Conservation (phyloP, 768 basidiomycete species). For the Phylloporus sp. region DNA sequence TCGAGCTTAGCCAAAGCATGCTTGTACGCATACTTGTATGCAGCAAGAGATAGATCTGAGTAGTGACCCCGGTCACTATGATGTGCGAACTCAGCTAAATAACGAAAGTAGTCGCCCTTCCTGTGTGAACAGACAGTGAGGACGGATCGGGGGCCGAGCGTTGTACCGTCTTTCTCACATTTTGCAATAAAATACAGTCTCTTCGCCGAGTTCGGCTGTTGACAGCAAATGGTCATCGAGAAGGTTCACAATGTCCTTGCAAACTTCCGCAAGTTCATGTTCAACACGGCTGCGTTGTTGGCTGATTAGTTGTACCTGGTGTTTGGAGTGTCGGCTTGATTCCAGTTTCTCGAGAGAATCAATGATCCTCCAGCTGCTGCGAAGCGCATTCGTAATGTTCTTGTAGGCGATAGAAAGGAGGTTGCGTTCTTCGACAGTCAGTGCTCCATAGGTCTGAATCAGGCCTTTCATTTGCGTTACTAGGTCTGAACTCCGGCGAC, state of each 20-base stretch:
- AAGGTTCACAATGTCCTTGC: slow-evolving; percentile 72
- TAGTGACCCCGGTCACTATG: slow-evolving; percentile 63
- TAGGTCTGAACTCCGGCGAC: slow-evolving; percentile 49
- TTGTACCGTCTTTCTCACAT: slow-evolving; percentile 46
- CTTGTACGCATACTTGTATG: slow-evolving; percentile 82
- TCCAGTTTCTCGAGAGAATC: slow-evolving; percentile 69
- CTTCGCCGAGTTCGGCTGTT: slow-evolving; percentile 67
- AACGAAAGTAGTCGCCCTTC: slow-evolving; percentile 90
- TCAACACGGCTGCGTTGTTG: slow-evolving; percentile 73
- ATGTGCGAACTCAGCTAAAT: slow-evolving; percentile 81
- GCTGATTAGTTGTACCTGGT: slow-evolving; percentile 61
- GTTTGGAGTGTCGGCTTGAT: slow-evolving; percentile 30
- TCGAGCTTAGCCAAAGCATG: slow-evolving; percentile 72
- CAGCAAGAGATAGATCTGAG: slow-evolving; percentile 72
- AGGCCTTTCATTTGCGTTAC: slow-evolving; percentile 74
- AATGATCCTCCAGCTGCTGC: slow-evolving; percentile 80
- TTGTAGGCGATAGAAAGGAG: slow-evolving; percentile 88
- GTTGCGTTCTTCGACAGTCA: slow-evolving; percentile 83
- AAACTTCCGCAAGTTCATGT: slow-evolving; percentile 67
- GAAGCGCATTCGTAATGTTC: slow-evolving; percentile 78
- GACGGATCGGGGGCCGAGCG: background rate
- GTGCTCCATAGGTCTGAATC: slow-evolving; percentile 59
- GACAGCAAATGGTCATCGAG: slow-evolving; percentile 58
- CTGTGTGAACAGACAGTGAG: slow-evolving; percentile 32
- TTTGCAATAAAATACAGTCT: slow-evolving; percentile 87